These are phyloP conservation scores for Aquilaria sinensis DNA, from an alignment of 345 rosid species.

Conservation along the genomic window DNA sequence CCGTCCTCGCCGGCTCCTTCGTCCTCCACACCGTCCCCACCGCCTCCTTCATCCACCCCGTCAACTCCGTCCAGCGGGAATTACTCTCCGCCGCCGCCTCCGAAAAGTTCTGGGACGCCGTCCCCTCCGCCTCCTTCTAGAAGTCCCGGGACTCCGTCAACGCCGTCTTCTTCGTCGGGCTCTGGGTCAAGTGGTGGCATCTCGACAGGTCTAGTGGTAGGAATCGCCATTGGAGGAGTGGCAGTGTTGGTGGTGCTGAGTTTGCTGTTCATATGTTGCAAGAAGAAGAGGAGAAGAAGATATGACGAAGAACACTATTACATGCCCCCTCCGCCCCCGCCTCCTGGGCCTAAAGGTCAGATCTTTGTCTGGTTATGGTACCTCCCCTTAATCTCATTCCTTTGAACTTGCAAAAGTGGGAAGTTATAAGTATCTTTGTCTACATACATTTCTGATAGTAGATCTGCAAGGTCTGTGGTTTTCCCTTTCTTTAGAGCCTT, in stretches of 20 bases:
- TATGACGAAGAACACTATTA: slow-evolving; percentile 33
- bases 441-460: background rate
- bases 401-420: background rate
- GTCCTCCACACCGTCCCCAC: slow-evolving; percentile 27
- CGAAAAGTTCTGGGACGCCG: slow-evolving; percentile 20
- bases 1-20: slow-evolving; percentile 27
- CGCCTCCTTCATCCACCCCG: slow-evolving; percentile 34
- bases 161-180: slow-evolving; percentile 27
- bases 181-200: slow-evolving; percentile 14
- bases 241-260: slow-evolving; percentile 30
- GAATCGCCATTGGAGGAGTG: slow-evolving; percentile 60
- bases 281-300: slow-evolving; percentile 47
- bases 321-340: slow-evolving; percentile 43
- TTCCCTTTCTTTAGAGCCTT: background rate
- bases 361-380: slow-evolving; percentile 3
- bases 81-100: slow-evolving; percentile 27
- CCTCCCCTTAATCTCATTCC: background rate
- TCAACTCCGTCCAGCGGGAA: slow-evolving; percentile 21
- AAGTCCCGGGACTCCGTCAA: slow-evolving; percentile 17
- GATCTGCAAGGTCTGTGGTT: slow-evolving; percentile 10
- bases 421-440: background rate
- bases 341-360: slow-evolving; percentile 47
- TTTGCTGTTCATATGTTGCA: slow-evolving; percentile 47
- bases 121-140: slow-evolving; percentile 24
- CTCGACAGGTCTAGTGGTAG: slow-evolving; percentile 60